Evolutionary conservation across 2,329 filamentous ascomycete genomes (phyloP), one percentile per base, ranked within the genome.

Genomic region (Trichoderma oligosporum): DNA sequence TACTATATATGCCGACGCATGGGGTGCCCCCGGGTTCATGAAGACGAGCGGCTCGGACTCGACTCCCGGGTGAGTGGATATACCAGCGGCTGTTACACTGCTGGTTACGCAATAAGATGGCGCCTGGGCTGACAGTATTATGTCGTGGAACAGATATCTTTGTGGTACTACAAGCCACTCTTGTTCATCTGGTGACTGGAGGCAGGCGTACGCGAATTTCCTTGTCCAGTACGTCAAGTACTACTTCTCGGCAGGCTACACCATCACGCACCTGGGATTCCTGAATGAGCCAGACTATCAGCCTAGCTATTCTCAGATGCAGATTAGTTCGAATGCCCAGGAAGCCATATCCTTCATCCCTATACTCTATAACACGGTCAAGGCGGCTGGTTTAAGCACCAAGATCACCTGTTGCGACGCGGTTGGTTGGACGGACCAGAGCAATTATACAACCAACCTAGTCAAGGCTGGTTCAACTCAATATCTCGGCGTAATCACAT

Each of bases 141-240:
- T 2, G 25, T 14, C 18, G 1, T 4, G 9, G 24, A 6, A 12
- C 14, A 53, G 49, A 4, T 53, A 44, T 20, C 49, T 53, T 12
- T 53, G 49, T 14, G 49, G 49, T 7, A 53, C 3, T 5, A 53
- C 49, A 4, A 38, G 49, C 4, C 49, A 53, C 36, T 25, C 49
- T 5, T 53, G 49, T 31, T 53, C 49, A 24, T 53, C 49, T 1
- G 49, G 49, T 4, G 49, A 53, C 38, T 53, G 49, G 49, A 53
- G 49, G 25, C 49, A 53, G 18, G 49, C 49, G 6, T 53, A 53
- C 7, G 49, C 49, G 16, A 53, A 53, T 20, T 53, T 53, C 16
- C 49, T 53, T 25, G 49, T 53, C 14, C 49, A 53, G 14, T 53
- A 53, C 25, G 27, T 53, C 49, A 42, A 44, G n/a, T 53, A 53